Conservation (phyloP, 2,329 filamentous ascomycete species). For the Aquanectria penicillioides region DNA sequence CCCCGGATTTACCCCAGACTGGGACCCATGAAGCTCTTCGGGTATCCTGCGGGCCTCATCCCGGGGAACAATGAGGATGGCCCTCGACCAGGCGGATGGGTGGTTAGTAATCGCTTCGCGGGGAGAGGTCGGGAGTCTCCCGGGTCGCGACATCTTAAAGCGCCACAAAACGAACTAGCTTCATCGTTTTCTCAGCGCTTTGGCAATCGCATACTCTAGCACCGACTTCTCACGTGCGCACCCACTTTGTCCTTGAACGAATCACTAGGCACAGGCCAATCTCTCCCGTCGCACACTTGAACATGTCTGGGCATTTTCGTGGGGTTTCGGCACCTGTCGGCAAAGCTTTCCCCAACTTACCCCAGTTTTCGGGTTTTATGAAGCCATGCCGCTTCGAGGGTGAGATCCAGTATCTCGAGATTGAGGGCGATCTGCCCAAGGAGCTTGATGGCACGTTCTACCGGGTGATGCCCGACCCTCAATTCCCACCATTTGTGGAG, state of each 20-base stretch:
- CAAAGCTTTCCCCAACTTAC: slow-evolving; percentile 10
- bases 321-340: background rate
- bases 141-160: background rate
- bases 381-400: slow-evolving; percentile 21
- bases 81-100: background rate
- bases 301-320: slow-evolving; percentile 17
- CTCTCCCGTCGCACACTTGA: too few species aligned
- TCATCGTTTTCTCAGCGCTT: too few species aligned
- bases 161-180: background rate
- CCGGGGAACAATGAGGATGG: background rate
- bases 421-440: slow-evolving; percentile 3
- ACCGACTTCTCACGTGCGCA: background rate
- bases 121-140: slow-evolving; percentile 2
- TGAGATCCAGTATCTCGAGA: slow-evolving; percentile 3
- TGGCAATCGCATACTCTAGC: background rate
- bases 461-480: slow-evolving; percentile 21
- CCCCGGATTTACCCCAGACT: background rate
- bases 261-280: background rate
- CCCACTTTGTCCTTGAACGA: background rate
- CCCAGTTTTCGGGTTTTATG: slow-evolving; percentile 22
- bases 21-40: background rate
- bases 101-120: background rate
- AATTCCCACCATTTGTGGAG: slow-evolving; percentile 14
- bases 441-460: slow-evolving; percentile 23
- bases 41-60: background rate